Base-by-base conservation (phyloP, 164 flowering plant genomes). In the Warburgia ugandensis region DNA sequence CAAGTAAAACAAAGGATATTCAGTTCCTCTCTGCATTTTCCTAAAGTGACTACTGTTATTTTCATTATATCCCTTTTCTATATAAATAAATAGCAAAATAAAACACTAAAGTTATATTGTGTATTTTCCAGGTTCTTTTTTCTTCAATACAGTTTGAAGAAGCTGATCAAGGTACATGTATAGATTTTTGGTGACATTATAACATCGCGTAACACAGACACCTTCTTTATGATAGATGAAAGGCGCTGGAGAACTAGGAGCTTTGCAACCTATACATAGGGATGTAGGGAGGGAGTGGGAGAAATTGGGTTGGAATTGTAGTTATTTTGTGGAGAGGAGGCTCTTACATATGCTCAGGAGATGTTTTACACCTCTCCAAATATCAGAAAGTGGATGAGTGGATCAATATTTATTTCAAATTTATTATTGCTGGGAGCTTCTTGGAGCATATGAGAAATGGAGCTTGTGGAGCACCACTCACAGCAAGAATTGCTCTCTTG, bases 141-240 rank as follows among this genome's bases (percentile, higher is more conserved):
- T 64, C 66, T 60, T 67, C 65, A 56, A 37, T 68, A 46, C 61
- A 25, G 65, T 61, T 60, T 26, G 67, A 69, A 68, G 61, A 68
- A 62, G 59, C 50, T 67, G 70, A 74, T 63, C 56, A 62, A 74
- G 87, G 96, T 70, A 75, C 73, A 71, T 80, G 54, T 58, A 58
- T 84, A 48, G 59, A 63, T 81, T 38, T 73, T 58, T 59, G 77
- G 46, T 36, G 58, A 69, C 52, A 74, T 72, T 58, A 73, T 61
- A n/a, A 66, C 71, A 60, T 74, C 62, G 76, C 73, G 68, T 91
- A 82, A 84, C 86, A 42, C 63, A 56, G 60, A 79, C 78, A 77
- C 89, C 81, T 87, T 83, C 70, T 88, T 74, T 76, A 87, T 92
- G 94, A 75, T 87, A 85, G 96, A 92, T 85, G 80, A 67, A 79